A percentile compares a stretch with the other conserved stretches of the same genome.
These are phyloP conservation scores for Glycine soja DNA, from an alignment of 306 rosid species.

Conservation along the genomic window DNA sequence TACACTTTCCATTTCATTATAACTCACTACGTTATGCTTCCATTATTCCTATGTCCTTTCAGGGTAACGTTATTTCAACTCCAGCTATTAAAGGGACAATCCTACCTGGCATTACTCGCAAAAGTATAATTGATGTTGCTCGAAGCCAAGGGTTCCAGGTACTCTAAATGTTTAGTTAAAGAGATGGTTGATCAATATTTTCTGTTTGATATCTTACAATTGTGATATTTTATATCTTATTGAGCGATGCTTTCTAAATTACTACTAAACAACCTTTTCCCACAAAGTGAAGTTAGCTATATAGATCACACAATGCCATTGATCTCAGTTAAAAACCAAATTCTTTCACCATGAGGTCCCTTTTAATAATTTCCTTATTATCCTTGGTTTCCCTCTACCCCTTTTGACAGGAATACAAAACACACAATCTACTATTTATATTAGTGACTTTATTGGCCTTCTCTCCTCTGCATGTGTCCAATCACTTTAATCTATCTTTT, in stretches of 20 bases:
- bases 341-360: neutral
- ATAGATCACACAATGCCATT: neutral
- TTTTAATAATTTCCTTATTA: neutral
- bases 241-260: slow-evolving; percentile 9
- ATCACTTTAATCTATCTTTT: neutral
- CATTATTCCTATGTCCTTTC: slow-evolving; percentile 39
- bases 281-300: neutral
- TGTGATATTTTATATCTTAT: slow-evolving; percentile 5
- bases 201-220: slow-evolving; percentile 32
- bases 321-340: neutral
- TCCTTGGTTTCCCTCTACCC: neutral
- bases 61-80: slow-evolving; percentile 83
- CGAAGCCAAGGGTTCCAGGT: slow-evolving; percentile 92
- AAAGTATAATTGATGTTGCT: slow-evolving; percentile 95
- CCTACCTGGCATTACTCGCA: slow-evolving; percentile 96
- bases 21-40: slow-evolving; percentile 27
- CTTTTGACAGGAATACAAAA: neutral
- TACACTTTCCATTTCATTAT: neutral
- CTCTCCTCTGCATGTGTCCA: neutral
- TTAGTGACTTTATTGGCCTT: neutral
- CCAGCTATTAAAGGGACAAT: slow-evolving; percentile 94
- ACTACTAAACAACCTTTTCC: neutral
- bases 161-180: slow-evolving; percentile 38
- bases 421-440: neutral
- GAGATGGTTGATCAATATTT: slow-evolving; percentile 36